Evolutionary conservation across 805 yeast species (phyloP), one percentile per base, ranked within the genome.

Genomic region (Diddensiella santjacobensis): DNA sequence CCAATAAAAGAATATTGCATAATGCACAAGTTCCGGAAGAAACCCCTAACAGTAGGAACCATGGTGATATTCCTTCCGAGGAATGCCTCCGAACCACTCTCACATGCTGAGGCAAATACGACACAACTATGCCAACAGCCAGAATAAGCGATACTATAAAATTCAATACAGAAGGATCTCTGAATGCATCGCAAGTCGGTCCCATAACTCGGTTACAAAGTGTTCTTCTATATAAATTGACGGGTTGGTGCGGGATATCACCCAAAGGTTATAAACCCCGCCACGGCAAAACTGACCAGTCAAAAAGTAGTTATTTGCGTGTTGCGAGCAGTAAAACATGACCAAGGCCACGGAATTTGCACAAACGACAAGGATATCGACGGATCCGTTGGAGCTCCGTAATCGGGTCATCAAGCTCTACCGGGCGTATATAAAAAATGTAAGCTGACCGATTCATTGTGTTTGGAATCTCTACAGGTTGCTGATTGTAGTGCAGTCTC

Each of bases 311-410:
- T n/a, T n/a, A n/a, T n/a, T n/a, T n/a, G n/a, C n/a, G n/a, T n/a
- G n/a, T n/a, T n/a, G n/a, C n/a, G n/a, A n/a, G n/a, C n/a, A n/a
- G n/a, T n/a, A n/a, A n/a, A n/a, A n/a, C n/a, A 26, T 26, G 31
- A 86, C 90, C 19, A 69, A 79, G 41, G 82, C 95, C 22, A 87
- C 96, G 8, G 88, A 87, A 52, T 84, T 84, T 69, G 95, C 96
- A 13, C 87, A 83, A 68, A 78, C 91, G 36, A 82, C 93, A 22
- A 81, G 79, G 63, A 78, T 81, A 60, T 76, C 87, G 49, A 74
- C 77, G 52, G 71, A 80, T 41, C 72, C 74, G 42, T 72, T 76
- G 1, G 90, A 84, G 48, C 74, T 87, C 71, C 72, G 81, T 56
- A 62, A 63, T 54, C 74, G 89, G 40, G 84, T 84, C 24, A 72